Evolutionary conservation across 148 eudicot species (phyloP).

Genomic region (Rhododendron molle): DNA sequence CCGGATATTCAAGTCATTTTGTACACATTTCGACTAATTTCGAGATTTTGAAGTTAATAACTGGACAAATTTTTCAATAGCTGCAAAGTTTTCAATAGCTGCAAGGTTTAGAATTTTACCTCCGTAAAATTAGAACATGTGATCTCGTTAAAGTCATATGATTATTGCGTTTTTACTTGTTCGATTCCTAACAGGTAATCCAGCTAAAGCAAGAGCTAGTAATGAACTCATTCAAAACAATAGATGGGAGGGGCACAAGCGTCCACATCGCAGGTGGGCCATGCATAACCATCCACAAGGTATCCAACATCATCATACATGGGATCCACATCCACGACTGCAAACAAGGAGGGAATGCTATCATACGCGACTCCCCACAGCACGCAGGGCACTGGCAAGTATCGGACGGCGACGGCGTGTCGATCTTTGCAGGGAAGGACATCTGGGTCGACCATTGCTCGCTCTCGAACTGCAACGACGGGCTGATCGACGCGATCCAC

Average conservation of each 20-base stretch:
- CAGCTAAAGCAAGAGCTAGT: conserved; percentile 56
- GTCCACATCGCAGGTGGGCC: conserved; percentile 75
- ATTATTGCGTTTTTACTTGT: not conserved
- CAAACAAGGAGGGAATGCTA: conserved; percentile 65
- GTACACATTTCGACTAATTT: too few relatives aligned
- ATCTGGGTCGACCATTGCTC: conserved; percentile 81
- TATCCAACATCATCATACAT: conserved; percentile 65
- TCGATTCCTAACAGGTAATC: conserved; percentile 26
- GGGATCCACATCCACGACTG: conserved; percentile 69
- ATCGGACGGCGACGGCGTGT: conserved; percentile 80
- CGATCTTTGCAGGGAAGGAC: conserved; percentile 57
- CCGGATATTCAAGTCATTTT: not conserved
- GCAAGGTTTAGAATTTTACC: too few relatives aligned
- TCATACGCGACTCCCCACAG: conserved; percentile 50
- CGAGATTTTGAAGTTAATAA: not conserved
- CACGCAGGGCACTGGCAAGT: conserved; percentile 64
- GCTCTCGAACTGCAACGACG: conserved; percentile 61
- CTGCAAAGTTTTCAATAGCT: not conserved
- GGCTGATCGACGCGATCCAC: conserved; percentile 59
- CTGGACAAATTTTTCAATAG: not conserved
- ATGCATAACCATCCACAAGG: conserved; percentile 59
- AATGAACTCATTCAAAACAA: conserved; percentile 75
- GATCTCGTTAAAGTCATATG: not conserved
- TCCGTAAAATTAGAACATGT: too few relatives aligned
- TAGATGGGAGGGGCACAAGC: conserved; percentile 75